Evolutionary conservation across 331 rosid genomes (phyloP), one percentile per base, ranked within the genome.

Genomic region (Quercus lobata): DNA sequence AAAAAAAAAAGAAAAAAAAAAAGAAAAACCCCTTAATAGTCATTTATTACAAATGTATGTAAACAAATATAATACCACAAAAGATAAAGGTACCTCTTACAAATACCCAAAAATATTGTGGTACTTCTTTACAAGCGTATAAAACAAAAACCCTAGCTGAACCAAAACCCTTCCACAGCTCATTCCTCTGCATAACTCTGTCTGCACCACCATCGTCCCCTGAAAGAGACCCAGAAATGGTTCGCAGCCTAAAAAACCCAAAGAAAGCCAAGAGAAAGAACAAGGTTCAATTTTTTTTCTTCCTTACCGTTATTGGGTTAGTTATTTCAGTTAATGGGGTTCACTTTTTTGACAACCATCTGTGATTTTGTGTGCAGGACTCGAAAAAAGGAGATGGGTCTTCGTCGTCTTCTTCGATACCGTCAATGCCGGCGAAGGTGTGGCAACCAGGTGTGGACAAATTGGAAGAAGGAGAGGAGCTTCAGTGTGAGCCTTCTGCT

Each of bases 361-460:
- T 34, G 14, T 46, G 56, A 74, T 22, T 17, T 41, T 15, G 46
- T 71, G 27, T 79, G 34, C 69, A 89, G 93, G 92, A 81, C 2
- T 81, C 91, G 8, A 89, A 81, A 81, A 86, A 86, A 71, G 96
- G 86, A 30, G 90, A 84, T 73, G 97, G 89, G 55, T 78, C 91
- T 30, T 83, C 92, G 71, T 83, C 98, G 22, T 89, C 97, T 60
- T 89, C 90, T 29, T 68, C 84, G 54, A 72, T 56, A 16, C 98
- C 96, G 3, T 75, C 93, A 7, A 70, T 80, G 80, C 97, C 97
- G 5, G 74, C 83, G 7, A 95, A 88, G 83, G 98, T 95, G 54
- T 95, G 97, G 97, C 98, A 90, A 77, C 98, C 98, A 1, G 98
- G 97, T 9, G 97, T 94, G 79, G 98, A 94, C 78, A 90, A 91